Conservation (phyloP, 306 rosid species). For the Betula pendula region DNA sequence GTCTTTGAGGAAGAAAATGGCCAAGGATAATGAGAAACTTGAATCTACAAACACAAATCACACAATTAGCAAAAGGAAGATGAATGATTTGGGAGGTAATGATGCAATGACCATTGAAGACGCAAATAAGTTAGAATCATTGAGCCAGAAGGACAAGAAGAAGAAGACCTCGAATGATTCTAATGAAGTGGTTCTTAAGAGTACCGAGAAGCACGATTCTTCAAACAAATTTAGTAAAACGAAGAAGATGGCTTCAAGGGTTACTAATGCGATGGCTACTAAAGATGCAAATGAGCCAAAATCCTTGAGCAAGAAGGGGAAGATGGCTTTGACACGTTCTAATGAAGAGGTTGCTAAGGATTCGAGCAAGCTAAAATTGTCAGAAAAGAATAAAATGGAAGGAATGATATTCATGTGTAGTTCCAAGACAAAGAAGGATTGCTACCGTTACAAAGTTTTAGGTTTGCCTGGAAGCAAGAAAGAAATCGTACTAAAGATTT, state of each 20-base stretch:
- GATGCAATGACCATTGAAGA: background rate
- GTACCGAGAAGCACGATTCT: background rate
- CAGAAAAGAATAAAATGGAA: background rate
- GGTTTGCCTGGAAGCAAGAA: slow-evolving; percentile 12
- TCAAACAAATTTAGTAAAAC: background rate
- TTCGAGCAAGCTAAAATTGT: background rate
- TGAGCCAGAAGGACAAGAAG: background rate
- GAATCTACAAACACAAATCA: background rate
- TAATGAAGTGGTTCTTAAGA: too few relatives aligned
- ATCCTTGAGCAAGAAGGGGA: background rate
- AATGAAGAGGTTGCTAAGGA: background rate
- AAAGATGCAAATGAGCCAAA: background rate
- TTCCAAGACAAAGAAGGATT: slow-evolving; percentile 4
- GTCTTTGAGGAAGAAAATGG: background rate
- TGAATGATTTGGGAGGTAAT: background rate
- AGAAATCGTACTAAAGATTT: background rate
- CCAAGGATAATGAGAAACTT: background rate
- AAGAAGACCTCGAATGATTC: background rate
- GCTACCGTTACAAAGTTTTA: slow-evolving; percentile 1
- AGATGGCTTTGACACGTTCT: background rate
- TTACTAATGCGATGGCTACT: background rate
- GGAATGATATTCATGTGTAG: slow-evolving; percentile 17
- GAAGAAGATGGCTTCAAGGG: background rate
- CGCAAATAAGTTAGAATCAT: background rate
- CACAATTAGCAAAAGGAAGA: background rate